A percentile compares a stretch with the other conserved stretches of the same genome.
These are phyloP conservation scores for Backusella tuberculispora DNA, from an alignment of 192 early-diverging fungal genomes.

Conservation along the genomic window DNA sequence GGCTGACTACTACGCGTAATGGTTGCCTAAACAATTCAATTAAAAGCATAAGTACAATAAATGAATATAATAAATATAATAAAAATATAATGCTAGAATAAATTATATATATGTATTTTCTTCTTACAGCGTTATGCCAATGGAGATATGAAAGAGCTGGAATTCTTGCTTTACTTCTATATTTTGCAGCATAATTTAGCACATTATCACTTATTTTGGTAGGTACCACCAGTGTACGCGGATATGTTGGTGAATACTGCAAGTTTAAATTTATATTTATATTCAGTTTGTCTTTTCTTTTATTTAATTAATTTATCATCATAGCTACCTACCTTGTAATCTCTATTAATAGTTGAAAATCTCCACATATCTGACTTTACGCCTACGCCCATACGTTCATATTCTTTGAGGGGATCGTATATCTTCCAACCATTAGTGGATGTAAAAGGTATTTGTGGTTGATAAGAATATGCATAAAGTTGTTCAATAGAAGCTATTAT, in stretches of 20 bases:
- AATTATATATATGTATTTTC: conserved; percentile 4
- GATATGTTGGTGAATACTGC: conserved; percentile 90
- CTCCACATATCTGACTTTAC: conserved; percentile 73
- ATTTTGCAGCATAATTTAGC: conserved; percentile 84
- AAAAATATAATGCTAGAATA: neutral
- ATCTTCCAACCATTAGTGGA: conserved; percentile 64
- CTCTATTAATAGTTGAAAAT: conserved; percentile 71
- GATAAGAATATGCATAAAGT: conserved; percentile 81
- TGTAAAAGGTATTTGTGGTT: conserved; percentile 48
- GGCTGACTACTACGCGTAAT: conserved; percentile 96
- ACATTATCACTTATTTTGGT: conserved; percentile 87
- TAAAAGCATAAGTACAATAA: too few relatives aligned
- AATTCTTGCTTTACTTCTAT: conserved; percentile 89
- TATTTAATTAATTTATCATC: neutral
- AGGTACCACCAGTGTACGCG: conserved; percentile 80
- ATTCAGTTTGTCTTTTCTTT: conserved; percentile 6
- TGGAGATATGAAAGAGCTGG: conserved; percentile 92
- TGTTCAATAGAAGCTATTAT: conserved; percentile 65
- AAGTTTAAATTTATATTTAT: conserved; percentile 9
- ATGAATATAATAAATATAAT: too few relatives aligned
- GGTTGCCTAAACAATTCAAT: conserved; percentile 55
- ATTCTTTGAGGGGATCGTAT: conserved; percentile 81
- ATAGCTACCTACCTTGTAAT: conserved; percentile 62
- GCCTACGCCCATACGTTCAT: conserved; percentile 83
- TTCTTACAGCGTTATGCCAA: conserved; percentile 69